A percentile compares a stretch with the other conserved stretches of the same genome.
These are phyloP conservation scores for Penicillium sp. DNA, from an alignment of 2,329 filamentous ascomycete genomes.

Conservation along the genomic window DNA sequence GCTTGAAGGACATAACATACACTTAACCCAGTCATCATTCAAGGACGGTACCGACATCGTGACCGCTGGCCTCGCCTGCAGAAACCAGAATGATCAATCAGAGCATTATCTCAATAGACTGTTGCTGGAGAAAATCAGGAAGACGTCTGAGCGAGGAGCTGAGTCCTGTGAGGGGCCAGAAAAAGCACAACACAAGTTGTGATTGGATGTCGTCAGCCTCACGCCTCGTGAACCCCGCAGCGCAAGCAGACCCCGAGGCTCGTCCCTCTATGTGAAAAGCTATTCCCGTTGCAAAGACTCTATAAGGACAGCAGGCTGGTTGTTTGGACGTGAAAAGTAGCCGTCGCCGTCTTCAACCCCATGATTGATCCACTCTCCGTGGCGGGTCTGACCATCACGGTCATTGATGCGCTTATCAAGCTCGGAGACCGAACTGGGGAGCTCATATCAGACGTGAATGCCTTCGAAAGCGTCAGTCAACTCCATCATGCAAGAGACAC, in stretches of 20 bases:
- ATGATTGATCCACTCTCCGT: constrained; percentile 10
- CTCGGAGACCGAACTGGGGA: constrained; percentile 3
- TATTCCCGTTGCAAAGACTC: background rate
- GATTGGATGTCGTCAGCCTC: constrained; percentile 3
- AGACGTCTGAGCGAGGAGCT: background rate
- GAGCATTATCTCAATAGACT: background rate
- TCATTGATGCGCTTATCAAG: constrained; percentile 7
- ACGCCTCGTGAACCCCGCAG: background rate
- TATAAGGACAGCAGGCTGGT: background rate
- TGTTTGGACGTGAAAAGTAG: background rate
- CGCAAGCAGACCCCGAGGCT: background rate
- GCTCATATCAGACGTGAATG: constrained; percentile 4
- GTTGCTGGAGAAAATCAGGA: background rate
- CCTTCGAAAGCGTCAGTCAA: constrained; percentile 6
- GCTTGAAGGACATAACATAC: background rate
- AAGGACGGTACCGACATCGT: constrained; percentile 2
- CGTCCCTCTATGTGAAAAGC: background rate
- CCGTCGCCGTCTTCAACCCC: background rate
- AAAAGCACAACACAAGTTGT: background rate
- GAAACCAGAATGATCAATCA: background rate
- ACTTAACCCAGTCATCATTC: constrained; percentile 5
- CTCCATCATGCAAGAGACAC: background rate
- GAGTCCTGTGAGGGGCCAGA: background rate
- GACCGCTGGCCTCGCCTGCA: background rate
- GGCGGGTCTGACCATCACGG: constrained; percentile 2